Conservation (phyloP, 306 rosid genomes). For the Luffa acutangula region DNA sequence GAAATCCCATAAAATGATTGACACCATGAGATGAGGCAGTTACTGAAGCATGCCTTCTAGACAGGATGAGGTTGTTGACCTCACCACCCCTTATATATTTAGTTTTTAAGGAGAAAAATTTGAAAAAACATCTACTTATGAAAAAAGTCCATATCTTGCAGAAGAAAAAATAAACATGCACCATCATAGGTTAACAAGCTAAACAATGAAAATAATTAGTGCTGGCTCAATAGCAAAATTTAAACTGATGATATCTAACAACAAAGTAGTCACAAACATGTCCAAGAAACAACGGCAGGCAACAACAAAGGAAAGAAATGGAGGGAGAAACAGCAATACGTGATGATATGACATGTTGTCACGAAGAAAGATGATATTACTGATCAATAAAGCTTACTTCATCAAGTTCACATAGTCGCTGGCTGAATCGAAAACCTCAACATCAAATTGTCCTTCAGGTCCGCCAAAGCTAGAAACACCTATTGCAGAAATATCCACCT, state of each 20-base stretch:
- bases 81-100: not conserved
- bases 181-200: not conserved
- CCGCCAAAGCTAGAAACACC: constrained; percentile 69
- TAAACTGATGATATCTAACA: not conserved
- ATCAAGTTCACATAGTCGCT: constrained; percentile 76
- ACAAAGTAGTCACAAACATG: not conserved
- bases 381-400: constrained; percentile 47
- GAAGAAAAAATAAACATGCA: not conserved
- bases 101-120: not conserved
- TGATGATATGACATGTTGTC: not conserved
- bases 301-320: not conserved
- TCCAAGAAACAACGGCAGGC: not conserved
- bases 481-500: constrained; percentile 64
- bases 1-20: not conserved
- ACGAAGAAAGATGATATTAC: not conserved
- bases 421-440: constrained; percentile 96
- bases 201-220: not conserved
- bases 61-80: not conserved
- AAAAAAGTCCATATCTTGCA: not conserved
- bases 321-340: not conserved
- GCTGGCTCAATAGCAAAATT: not conserved
- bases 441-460: constrained; percentile 92
- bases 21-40: not conserved
- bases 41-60: not conserved
- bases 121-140: not conserved